Base-by-base conservation (phyloP, 1,284 basidiomycete genomes). In the Papiliotrema terrestris region DNA sequence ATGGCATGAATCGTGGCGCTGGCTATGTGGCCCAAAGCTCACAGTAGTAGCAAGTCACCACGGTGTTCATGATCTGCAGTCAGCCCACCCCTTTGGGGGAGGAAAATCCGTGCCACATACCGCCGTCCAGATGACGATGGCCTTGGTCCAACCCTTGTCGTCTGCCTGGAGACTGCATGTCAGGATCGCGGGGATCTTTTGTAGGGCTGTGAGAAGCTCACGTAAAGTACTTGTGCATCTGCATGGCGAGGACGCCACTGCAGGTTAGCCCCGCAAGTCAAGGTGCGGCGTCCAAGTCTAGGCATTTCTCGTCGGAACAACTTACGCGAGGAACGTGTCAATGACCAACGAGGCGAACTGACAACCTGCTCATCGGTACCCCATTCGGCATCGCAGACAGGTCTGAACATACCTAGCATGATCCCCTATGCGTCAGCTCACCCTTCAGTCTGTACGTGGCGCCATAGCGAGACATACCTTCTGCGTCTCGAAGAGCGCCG, bases 121-220 rank as follows among this genome's bases (percentile, higher is more conserved):
- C 2, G 51, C 14, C 15, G 50, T 48, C 36, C 45, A 59, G 22
- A 55, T 49, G 22, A 68, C 66, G 14, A 63, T 42, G 11, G 26
- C 19, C 45, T 58, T 61, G 17, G 62, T 68, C 63, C 62, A 68
- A 48, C 45, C 29, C 26, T 57, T 57, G 47, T 69, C 68, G 17
- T 43, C 42, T 3, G 17, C 41, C 50, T 67, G 64, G 37, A 60
- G 64, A 22, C 58, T 62, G 51, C 19, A 11, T 6, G 8, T 22
- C n/a, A 39, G 37, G 5, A 29, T 8, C 32, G 36, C 17, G 22
- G 45, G 5, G 14, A 20, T 48, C 20, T 29, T 23, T 11, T 17
- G 17, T 19, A 3, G n/a, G 17, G 17, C 2, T 44, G 37, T 20
- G n/a, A 15, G 32, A 20, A 11, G 44, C 57, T 46, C 42, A 60